phyloP scores from a whole-genome alignment of 2,329 filamentous ascomycete species.

The Sporothrix euskadiensis region DNA sequence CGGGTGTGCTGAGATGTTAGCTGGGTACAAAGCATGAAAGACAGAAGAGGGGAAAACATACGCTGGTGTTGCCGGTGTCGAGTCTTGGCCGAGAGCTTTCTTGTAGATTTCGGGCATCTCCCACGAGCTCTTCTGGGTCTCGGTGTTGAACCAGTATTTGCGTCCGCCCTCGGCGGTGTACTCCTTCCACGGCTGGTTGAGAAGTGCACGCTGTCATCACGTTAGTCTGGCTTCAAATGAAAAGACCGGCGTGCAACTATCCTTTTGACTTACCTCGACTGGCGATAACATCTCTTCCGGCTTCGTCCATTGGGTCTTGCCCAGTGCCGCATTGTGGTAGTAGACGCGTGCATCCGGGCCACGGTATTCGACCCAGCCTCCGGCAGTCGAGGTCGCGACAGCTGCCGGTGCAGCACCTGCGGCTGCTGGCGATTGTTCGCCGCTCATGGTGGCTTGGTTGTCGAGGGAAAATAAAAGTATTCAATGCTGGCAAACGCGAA shows the following conservation, averaged over 20 bases:
- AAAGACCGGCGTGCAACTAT: slow-evolving; percentile 27
- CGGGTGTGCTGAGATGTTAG: slow-evolving; percentile 36
- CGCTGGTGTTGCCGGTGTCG: slow-evolving; percentile 48
- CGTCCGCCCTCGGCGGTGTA: slow-evolving; percentile 82
- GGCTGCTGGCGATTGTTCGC: slow-evolving; percentile 43
- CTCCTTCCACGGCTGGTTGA: slow-evolving; percentile 88
- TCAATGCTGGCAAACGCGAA: not conserved
- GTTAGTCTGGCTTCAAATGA: slow-evolving; percentile 28
- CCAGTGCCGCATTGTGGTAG: slow-evolving; percentile 85
- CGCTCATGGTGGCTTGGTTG: slow-evolving; percentile 55
- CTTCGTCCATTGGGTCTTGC: slow-evolving; percentile 91
- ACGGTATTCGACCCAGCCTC: slow-evolving; percentile 77
- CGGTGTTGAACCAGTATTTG: slow-evolving; percentile 94
- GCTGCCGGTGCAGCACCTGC: not conserved
- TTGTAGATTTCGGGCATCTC: slow-evolving; percentile 86
- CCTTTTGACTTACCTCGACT: slow-evolving; percentile 63
- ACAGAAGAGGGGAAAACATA: slow-evolving; percentile 36
- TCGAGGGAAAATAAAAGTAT: not conserved
- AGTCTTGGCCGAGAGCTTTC: slow-evolving; percentile 65
- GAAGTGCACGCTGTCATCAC: slow-evolving; percentile 66
- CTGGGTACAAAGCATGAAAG: not conserved
- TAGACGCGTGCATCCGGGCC: slow-evolving; percentile 82
- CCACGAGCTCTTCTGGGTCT: slow-evolving; percentile 92
- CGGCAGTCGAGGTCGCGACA: slow-evolving; percentile 18
- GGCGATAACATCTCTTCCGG: slow-evolving; percentile 84